A percentile compares a stretch with the other conserved stretches of the same genome.
These are phyloP conservation scores for Monilinia vaccinii-corymbosi DNA, from an alignment of 2,329 filamentous ascomycete genomes.

Conservation along the genomic window DNA sequence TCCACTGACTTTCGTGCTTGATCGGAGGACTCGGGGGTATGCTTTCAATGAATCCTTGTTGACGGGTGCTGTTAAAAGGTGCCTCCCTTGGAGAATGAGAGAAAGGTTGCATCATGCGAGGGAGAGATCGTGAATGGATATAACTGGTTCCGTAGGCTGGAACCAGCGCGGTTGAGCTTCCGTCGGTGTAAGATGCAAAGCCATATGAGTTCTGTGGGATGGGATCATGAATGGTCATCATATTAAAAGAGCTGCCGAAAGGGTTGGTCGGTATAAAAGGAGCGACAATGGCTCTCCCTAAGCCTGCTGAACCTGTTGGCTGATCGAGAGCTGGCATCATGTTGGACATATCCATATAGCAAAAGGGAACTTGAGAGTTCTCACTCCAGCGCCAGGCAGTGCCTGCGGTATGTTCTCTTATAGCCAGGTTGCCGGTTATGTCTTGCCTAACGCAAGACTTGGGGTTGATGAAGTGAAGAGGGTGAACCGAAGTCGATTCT, in stretches of 20 bases:
- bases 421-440: constrained; percentile 36
- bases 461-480: neutral
- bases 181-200: constrained; percentile 32
- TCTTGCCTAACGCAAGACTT: constrained; percentile 30
- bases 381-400: constrained; percentile 47
- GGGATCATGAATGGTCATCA: constrained; percentile 31
- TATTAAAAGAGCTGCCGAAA: constrained; percentile 38
- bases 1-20: constrained; percentile 30
- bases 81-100: constrained; percentile 12
- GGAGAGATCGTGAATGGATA: constrained; percentile 26
- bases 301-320: constrained; percentile 31
- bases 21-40: constrained; percentile 28
- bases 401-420: constrained; percentile 38
- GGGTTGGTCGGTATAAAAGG: constrained; percentile 33
- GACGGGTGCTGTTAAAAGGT: constrained; percentile 27
- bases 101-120: constrained; percentile 24
- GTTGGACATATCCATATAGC: constrained; percentile 36
- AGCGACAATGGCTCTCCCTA: constrained; percentile 37
- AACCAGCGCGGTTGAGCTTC: constrained; percentile 22
- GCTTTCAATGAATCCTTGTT: constrained; percentile 28
- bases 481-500: neutral
- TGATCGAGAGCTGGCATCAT: constrained; percentile 42
- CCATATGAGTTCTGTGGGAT: constrained; percentile 33
- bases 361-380: constrained; percentile 30
- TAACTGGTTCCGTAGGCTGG: constrained; percentile 25